Evolutionary conservation across 169 alveolate genomes (phyloP), one percentile per base, ranked within the genome.

Genomic region (Babesia bovis): DNA sequence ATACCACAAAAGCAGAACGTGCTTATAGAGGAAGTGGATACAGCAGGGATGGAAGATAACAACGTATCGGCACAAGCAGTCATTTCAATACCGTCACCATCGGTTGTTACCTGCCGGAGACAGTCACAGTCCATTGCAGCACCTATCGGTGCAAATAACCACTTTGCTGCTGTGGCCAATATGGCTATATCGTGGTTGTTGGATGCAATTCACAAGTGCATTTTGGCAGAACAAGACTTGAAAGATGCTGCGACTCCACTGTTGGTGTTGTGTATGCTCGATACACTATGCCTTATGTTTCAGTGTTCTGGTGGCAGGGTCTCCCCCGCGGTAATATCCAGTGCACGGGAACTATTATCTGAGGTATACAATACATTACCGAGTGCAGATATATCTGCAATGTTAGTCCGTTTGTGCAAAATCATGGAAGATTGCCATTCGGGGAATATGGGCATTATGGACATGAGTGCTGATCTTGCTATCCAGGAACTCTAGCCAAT

Each of bases 101-200:
- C 45, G n/a, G n/a, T 38, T 7, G 45, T 9, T 38, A 38, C n/a
- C 13, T 38, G n/a, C n/a, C 45, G 7, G 7, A 38, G 45, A 13
- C 7, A 13, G 13, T 13, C 45, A 9, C n/a, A 9, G 7, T 7
- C 7, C 45, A 38, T 13, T 9, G 45, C 13, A 13, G 45, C 13
- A 38, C 45, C 45, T 9, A 7, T 13, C n/a, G 13, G 13, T 13
- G 7, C 45, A 38, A 7, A 19, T n/a, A 60, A 60, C 56, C 30
- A 30, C 19, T 60, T 60, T 26, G 71, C 71, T 3, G 58, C 71
- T 23, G 19, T 60, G 13, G 71, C 71, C 35, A 60, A 60, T 19
- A 4, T 33, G 33, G 71, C 71, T 6, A 32, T 60, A 32, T 9
- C 6, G 4, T 32, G 41, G 19, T 2, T 60, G 5, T 3, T 38